A percentile compares a stretch with the other conserved stretches of the same genome.
Evolutionary conservation across 192 early-diverging fungal genomes (phyloP).

Genomic region (Backusella tarrabulga): DNA sequence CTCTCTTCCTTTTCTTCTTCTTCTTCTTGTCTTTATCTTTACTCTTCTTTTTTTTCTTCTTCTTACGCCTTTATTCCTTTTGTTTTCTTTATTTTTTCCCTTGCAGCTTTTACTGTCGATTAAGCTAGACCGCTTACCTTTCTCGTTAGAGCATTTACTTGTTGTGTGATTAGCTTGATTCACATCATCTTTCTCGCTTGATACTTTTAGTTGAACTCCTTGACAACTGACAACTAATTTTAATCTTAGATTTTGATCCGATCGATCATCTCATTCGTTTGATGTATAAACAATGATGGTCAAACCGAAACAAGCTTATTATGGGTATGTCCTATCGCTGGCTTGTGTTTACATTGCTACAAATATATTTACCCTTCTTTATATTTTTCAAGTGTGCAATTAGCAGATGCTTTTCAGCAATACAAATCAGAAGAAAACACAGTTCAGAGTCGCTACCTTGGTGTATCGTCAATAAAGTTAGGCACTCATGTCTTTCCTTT

Average conservation of each 20-base stretch:
- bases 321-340: not conserved
- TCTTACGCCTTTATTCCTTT: not conserved
- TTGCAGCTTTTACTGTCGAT: not conserved
- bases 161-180: slow-evolving; percentile 1
- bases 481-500: slow-evolving; percentile 3
- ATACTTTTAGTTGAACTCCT: not conserved
- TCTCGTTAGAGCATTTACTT: not conserved
- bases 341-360: not conserved
- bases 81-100: not conserved
- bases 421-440: not conserved
- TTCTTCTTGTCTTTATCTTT: not conserved
- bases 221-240: slow-evolving; percentile 1
- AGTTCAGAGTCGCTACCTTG: slow-evolving; percentile 9
- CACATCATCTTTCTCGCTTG: not conserved
- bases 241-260: not conserved
- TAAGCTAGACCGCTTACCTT: not conserved
- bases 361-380: not conserved
- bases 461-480: slow-evolving; percentile 4
- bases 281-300: not conserved
- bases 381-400: not conserved
- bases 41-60: not conserved
- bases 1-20: not conserved
- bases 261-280: not conserved
- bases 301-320: slow-evolving; percentile 3
- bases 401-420: not conserved